These are phyloP conservation scores for Hibiscus trionum DNA, from an alignment of 345 rosid species.

Conservation along the genomic window DNA sequence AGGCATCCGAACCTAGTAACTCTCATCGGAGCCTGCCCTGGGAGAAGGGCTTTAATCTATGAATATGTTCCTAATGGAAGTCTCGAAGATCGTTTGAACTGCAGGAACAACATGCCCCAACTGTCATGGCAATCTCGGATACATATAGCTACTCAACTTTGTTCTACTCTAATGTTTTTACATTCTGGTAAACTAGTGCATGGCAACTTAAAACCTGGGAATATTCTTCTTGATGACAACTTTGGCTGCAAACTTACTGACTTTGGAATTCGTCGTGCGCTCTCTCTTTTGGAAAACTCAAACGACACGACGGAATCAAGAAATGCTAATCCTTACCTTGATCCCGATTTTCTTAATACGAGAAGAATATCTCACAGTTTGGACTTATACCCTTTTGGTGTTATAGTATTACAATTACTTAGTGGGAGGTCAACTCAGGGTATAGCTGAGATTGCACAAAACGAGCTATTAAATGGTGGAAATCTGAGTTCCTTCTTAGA, in stretches of 20 bases:
- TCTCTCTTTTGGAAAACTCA: background rate
- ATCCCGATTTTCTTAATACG: conserved; percentile 13
- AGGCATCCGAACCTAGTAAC: conserved; percentile 28
- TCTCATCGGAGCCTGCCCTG: conserved; percentile 24
- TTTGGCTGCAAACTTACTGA: conserved; percentile 24
- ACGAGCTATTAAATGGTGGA: background rate
- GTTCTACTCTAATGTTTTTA: conserved; percentile 21
- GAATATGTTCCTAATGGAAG: no score
- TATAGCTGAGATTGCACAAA: background rate
- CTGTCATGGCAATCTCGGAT: no score
- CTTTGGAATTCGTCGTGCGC: conserved; percentile 13
- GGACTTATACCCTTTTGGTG: conserved; percentile 25
- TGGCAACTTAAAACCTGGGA: conserved; percentile 24
- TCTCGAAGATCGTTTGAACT: no score
- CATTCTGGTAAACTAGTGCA: conserved; percentile 22
- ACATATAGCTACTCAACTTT: conserved; percentile 14
- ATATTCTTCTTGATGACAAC: conserved; percentile 23
- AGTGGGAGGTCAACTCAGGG: conserved; percentile 14
- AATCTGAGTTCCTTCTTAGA: conserved; percentile 14
- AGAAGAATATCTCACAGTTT: conserved; percentile 16
- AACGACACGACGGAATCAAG: background rate
- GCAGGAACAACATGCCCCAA: no score
- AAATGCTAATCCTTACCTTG: conserved; percentile 6
- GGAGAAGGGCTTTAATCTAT: background rate
- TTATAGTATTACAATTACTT: conserved; percentile 20